Percentiles rank a stretch among this genome's conserved stretches.
These are phyloP conservation scores for sunflower (Helianthus annuus) DNA, from an alignment of 129 eudicot genomes.

Conservation along the genomic window DNA sequence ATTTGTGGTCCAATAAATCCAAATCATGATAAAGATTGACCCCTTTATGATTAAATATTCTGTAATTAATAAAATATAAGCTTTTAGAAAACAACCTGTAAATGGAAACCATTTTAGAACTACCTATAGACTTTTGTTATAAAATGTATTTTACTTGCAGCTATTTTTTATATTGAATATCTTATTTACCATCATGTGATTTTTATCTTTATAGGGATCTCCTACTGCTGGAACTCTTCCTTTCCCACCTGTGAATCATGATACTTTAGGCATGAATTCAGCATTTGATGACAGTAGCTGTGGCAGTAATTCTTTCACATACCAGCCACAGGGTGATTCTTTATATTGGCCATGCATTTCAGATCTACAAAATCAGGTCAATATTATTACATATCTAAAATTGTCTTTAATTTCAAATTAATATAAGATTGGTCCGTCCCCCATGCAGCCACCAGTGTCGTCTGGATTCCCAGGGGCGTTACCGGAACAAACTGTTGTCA, in stretches of 20 bases:
- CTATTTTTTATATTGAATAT: background rate
- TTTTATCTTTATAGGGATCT: slow-evolving; percentile 44
- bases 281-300: slow-evolving; percentile 30
- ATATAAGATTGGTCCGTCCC: background rate
- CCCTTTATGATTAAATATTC: background rate
- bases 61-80: background rate
- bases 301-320: slow-evolving; percentile 31
- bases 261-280: slow-evolving; percentile 32
- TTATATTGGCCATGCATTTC: slow-evolving; percentile 43
- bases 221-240: slow-evolving; percentile 65
- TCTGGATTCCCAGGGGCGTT: background rate
- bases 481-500: slow-evolving; percentile 27
- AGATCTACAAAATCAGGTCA: slow-evolving; percentile 48
- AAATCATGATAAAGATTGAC: background rate
- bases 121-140: background rate
- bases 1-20: background rate
- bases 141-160: background rate
- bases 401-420: background rate
- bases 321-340: slow-evolving; percentile 33
- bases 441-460: slow-evolving; percentile 34
- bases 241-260: slow-evolving; percentile 35
- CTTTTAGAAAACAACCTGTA: background rate
- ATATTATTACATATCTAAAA: background rate
- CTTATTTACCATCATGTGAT: background rate
- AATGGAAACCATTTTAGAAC: background rate